Evolutionary conservation across 2,329 filamentous ascomycete genomes (phyloP), one percentile per base, ranked within the genome.

Genomic region (Sporothrix dimorphospora): DNA sequence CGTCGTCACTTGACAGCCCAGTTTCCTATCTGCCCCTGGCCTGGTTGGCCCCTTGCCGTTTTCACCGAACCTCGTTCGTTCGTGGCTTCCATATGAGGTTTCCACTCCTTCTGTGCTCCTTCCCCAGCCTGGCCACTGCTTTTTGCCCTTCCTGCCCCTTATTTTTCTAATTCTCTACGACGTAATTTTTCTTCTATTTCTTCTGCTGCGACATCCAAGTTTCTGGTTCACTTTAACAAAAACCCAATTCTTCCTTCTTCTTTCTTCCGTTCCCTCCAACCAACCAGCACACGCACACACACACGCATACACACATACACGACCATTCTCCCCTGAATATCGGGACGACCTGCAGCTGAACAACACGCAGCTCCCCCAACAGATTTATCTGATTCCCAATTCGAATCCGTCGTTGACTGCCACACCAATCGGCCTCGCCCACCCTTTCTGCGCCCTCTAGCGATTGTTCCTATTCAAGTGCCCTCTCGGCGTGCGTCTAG

Each of bases 301-400:
- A 38, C 8, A 38, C 27, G 30, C 19, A 27, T 19, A 51, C 47
- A 14, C 47, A 49, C 16, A 3, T 16, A 49, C 65, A 51, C 65
- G n/a, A 12, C 42, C n/a, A 16, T 27, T 16, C 45, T 67, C 45
- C 45, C 65, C 45, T 67, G 65, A n/a, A 24, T 49, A 45, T 19
- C 63, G 45, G 59, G n/a, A 45, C 59, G 65, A 67, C 65, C 45
- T 53, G 65, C 65, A 67, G 63, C 63, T 67, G 24, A 67, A 49
- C 40, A 67, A 30, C 27, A 49, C 65, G 45, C 67, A 57, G 51
- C 67, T 45, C n/a, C 51, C 59, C 67, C 67, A 69, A 57, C 67
- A 69, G 16, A 12, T 51, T 67, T 45, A 38, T 66, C 21, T 66
- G 51, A 47, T 69, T 57, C 16, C 51, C 38, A 42, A 34, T 57